Base-by-base conservation (phyloP, 1,139 yeast species). In the Nakaseomyces glabratus region DNA sequence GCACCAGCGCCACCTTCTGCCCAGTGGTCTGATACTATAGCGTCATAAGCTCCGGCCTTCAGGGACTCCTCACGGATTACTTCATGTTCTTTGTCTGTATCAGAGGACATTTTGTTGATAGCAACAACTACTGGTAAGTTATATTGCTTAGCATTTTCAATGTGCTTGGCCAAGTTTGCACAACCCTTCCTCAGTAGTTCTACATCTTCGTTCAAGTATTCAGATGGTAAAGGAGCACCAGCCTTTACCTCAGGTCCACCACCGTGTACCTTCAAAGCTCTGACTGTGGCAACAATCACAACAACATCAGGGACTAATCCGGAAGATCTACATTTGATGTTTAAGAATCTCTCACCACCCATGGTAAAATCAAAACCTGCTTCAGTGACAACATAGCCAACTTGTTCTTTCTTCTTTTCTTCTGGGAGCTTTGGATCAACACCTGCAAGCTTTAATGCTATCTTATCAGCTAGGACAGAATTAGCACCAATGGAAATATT, bases 201-300 rank as follows among this genome's bases (percentile, higher is more conserved):
- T 38, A 78, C 71, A 61, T 90, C 82, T 65, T 90, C 98, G 52
- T 72, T 72, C 38, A 82, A 70, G 66, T 90, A 90, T 55, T 75
- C 96, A 36, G 76, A 68, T 41, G 97, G 93, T 57, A 90, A 71
- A 46, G 93, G 79, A 37, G 82, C 79, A 55, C 97, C 97, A 31
- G 98, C 95, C 62, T 84, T 84, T 46, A 90, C 97, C 53, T 85
- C 95, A 24, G 97, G 95, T 44, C 95, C 98, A 56, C 97, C 98
- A 48, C 98, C 98, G 60, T 90, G 98, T 33, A 85, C 85, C 66
- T 90, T 90, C 61, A 90, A 73, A 22, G 98, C 98, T 63, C 97
- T 79, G 31, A 86, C 95, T 33, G 98, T 90, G 34, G 98, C 97
- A 38, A 90, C 98, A 57, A 90, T 81, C 39, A 90, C 94, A 47